Base-by-base conservation (phyloP, 2,329 filamentous ascomycete genomes). In the Aspergillus nomiae region DNA sequence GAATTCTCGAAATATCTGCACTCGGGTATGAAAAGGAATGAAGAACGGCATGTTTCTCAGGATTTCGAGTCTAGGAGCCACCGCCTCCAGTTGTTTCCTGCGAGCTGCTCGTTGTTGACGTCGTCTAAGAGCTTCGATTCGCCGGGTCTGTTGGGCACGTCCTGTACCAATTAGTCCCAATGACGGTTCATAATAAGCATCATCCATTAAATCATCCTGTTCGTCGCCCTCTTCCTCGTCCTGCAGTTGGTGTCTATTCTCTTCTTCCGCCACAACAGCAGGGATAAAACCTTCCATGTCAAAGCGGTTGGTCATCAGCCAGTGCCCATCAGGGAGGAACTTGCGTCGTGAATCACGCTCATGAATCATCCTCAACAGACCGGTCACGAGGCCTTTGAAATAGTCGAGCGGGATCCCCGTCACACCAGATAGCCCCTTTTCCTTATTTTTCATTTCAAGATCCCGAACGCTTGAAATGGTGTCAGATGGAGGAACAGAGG, bases 31-130 rank as follows among this genome's bases (percentile, higher is more conserved):
- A 70, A 99, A 99, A 0, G 94, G 95, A 51, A 99, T 95, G 68
- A 94, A 91, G 75, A 98, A 99, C 0, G 95, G 95, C 89, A 99
- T 96, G 72, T 98, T 96, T 69, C 95, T 90, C 57, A 99, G 79
- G 6, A 99, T 91, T 73, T 97, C 94, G 11, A 97, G 82, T 69
- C 94, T 90, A 0, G 95, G 94, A 0, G 91, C 92, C 64, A 97
- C 88, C 16, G 90, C 86, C 55, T 94, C 91, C 28, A 96, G 80
- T 64, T 91, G 86, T 67, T 91, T 88, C 68, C 89, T 88, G 43
- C 89, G 85, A 50, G 89, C 88, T 8, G 86, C 84, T 71, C 88
- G 88, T 66, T 88, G 86, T 71, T 92, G 88, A 67, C 88, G 86
- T 45, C 84, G 82, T 67, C 86, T 86, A 51, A 90, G 76, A 60